phyloP scores from a whole-genome alignment of 1,284 basidiomycete species.

The Trichosporon asahii region DNA sequence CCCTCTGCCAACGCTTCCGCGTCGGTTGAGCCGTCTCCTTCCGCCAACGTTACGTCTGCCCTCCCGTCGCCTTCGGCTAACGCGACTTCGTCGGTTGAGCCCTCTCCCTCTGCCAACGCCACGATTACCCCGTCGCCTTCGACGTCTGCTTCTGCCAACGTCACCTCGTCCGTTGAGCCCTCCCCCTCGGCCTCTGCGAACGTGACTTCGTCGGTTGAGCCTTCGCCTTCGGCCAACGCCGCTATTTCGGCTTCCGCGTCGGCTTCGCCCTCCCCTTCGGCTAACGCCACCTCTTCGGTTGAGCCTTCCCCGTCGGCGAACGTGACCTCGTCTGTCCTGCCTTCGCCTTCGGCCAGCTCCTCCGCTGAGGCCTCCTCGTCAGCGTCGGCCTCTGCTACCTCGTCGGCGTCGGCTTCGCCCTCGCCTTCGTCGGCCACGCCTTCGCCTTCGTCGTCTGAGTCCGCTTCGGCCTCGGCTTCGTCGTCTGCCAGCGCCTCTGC shows the following conservation, averaged over 20 bases:
- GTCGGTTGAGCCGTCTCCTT: constrained; percentile 8
- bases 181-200: not conserved
- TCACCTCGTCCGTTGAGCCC: constrained; percentile 10
- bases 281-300: not conserved
- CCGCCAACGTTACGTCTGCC: not conserved
- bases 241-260: not conserved
- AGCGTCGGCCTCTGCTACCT: not conserved
- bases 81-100: not conserved
- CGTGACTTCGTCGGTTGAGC: constrained; percentile 6
- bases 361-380: not conserved
- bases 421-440: constrained; percentile 13
- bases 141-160: constrained; percentile 2
- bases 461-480: constrained; percentile 5
- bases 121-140: constrained; percentile 11
- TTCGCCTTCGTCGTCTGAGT: constrained; percentile 1
- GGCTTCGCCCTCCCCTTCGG: constrained; percentile 5
- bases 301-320: not conserved
- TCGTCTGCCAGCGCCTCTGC: not conserved
- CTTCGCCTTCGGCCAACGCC: not conserved
- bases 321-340: not conserved
- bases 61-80: constrained; percentile 7
- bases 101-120: constrained; percentile 2
- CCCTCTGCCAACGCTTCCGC: not conserved
- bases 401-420: constrained; percentile 2
- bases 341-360: not conserved